Conservation (phyloP, 2,329 filamentous ascomycete species). For the Aphanocladium album region DNA sequence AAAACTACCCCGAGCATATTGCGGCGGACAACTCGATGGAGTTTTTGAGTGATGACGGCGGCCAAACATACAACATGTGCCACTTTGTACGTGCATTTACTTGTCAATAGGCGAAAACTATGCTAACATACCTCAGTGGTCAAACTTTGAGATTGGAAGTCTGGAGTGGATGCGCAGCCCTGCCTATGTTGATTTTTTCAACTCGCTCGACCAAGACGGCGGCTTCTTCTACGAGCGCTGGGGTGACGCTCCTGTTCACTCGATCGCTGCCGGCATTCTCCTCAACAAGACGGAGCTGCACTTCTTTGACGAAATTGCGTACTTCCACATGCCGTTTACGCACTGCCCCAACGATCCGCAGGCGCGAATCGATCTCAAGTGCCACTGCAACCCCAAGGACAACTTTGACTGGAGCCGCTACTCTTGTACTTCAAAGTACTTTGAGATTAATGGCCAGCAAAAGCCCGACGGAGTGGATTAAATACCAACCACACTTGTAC, state of each 20-base stretch:
- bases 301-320: slow-evolving; percentile 98
- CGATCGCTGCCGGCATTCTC: slow-evolving; percentile 85
- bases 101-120: neutral
- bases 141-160: slow-evolving; percentile 96
- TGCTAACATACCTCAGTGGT: slow-evolving; percentile 62
- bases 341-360: slow-evolving; percentile 94
- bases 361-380: slow-evolving; percentile 76
- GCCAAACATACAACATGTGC: slow-evolving; percentile 92
- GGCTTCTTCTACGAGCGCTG: slow-evolving; percentile 99
- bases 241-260: slow-evolving; percentile 97
- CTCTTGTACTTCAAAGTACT: slow-evolving; percentile 85
- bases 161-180: slow-evolving; percentile 89
- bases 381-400: slow-evolving; percentile 89
- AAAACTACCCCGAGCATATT: slow-evolving; percentile 84
- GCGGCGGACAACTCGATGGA: slow-evolving; percentile 77
- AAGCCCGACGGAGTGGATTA: slow-evolving; percentile 75
- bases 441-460: slow-evolving; percentile 71
- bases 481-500: slow-evolving; percentile 54
- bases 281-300: slow-evolving; percentile 91
- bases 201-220: slow-evolving; percentile 84
- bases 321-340: slow-evolving; percentile 96
- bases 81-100: slow-evolving; percentile 68
- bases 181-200: slow-evolving; percentile 87
- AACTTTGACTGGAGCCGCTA: slow-evolving; percentile 99
- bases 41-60: slow-evolving; percentile 87